These are phyloP conservation scores for Mucor sp. DNA, from an alignment of 371 early-diverging fungal species.

Conservation along the genomic window DNA sequence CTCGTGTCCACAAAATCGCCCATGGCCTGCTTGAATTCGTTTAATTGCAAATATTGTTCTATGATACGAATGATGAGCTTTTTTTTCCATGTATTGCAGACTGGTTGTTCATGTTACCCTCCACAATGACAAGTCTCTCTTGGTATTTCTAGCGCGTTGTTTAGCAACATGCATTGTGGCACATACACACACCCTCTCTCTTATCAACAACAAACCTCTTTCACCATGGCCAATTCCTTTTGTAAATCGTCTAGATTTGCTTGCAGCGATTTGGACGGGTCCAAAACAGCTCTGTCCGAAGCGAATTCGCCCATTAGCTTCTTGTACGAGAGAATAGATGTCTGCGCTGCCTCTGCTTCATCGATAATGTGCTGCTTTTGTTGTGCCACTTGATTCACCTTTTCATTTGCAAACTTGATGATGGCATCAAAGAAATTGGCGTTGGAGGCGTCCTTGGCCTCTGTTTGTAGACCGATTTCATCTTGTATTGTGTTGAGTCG, in stretches of 20 bases:
- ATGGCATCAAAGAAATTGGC: constrained; percentile 4
- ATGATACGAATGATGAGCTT: not conserved
- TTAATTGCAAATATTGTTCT: constrained; percentile 27
- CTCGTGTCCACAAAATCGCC: constrained; percentile 33
- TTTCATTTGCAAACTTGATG: not conserved
- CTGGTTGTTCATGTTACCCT: constrained; percentile 13
- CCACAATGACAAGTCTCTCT: constrained; percentile 8
- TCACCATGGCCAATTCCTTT: constrained; percentile 8
- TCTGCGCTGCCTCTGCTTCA: constrained; percentile 5
- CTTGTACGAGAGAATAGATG: constrained; percentile 12
- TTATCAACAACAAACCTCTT: constrained; percentile 14
- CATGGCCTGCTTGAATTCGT: constrained; percentile 14
- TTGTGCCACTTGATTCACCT: constrained; percentile 2
- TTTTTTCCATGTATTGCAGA: no score
- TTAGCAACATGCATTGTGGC: not conserved
- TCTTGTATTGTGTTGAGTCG: constrained; percentile 2
- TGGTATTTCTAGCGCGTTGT: constrained; percentile 17
- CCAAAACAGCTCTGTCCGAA: constrained; percentile 3
- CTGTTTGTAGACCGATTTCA: constrained; percentile 19
- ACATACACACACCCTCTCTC: not conserved
- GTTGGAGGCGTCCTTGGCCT: not conserved
- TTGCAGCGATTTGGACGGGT: constrained; percentile 9
- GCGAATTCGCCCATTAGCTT: constrained; percentile 26
- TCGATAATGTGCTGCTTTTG: constrained; percentile 13
- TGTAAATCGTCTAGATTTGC: constrained; percentile 15